Conservation (phyloP, 768 basidiomycete species). For the Boletus eberwhitei region DNA sequence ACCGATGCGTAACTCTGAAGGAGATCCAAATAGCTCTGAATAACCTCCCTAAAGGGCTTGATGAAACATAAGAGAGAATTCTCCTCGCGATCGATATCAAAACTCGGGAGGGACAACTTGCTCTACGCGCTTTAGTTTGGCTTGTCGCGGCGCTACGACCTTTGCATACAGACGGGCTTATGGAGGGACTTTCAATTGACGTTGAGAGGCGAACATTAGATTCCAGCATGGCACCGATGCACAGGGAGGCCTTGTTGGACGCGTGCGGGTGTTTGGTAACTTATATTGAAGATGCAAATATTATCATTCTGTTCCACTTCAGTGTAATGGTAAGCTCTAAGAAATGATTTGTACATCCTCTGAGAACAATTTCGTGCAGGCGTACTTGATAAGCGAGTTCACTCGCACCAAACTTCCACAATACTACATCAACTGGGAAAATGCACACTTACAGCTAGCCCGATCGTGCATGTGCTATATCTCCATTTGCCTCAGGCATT, state of each 20-base stretch:
- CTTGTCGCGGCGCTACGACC: background rate
- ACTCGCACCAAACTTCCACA: background rate
- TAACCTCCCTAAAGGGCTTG: background rate
- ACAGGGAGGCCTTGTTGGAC: background rate
- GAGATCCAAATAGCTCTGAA: background rate
- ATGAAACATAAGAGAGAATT: background rate
- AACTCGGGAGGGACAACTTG: background rate
- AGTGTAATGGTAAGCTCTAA: background rate
- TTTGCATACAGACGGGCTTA: background rate
- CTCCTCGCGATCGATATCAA: background rate
- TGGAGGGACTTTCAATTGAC: background rate
- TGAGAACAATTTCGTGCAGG: background rate
- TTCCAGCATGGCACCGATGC: background rate
- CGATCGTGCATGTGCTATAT: background rate
- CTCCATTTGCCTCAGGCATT: background rate
- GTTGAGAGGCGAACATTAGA: background rate
- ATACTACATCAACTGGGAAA: background rate
- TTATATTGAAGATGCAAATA: background rate
- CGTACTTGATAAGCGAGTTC: background rate
- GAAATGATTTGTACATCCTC: background rate
- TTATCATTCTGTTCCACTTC: slow-evolving; percentile 1
- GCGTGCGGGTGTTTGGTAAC: slow-evolving; percentile 5
- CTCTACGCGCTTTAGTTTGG: background rate
- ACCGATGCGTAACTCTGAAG: background rate
- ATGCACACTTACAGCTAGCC: background rate